Evolutionary conservation across 1,284 basidiomycete genomes (phyloP), one percentile per base, ranked within the genome.

Genomic region (Cutaneotrichosporon daszewskae): DNA sequence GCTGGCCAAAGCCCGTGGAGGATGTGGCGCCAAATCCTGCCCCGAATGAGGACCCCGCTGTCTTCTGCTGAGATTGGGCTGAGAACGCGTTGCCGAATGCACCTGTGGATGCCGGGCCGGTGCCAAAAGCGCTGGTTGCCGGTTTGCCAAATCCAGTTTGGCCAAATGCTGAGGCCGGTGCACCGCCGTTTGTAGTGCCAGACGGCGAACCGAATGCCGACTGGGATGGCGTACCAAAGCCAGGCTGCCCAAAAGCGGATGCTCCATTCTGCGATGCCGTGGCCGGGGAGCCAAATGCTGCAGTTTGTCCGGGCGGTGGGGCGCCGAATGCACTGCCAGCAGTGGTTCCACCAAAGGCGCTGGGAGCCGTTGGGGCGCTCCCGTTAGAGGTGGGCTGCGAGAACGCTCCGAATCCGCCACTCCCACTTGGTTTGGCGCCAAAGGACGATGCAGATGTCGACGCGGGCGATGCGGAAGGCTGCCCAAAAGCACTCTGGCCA

Each of bases 101-200:
- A 25, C 40, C 66, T 14, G 53, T 40, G 8, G 20, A 5, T 10
- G 33, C 11, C 7, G 33, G 11, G 27, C 29, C 54, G 36, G 42
- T 46, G 47, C 33, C 29, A 43, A 37, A 38, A 23, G 43, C 38
- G 40, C 48, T 24, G 48, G 12, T 14, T 43, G n/a, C 4, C 5
- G 27, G 16, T n/a, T n/a, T n/a, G n/a, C 66, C 69, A 37, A 70
- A 72, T 1, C 58, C 66, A 1, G 54, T 35, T 39, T 68, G 60
- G 8, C 68, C 66, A 37, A 68, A 69, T 3, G 66, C 71, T 7
- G 27, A 33, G 11, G 32, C n/a, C 9, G 14, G 5, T n/a, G 23
- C n/a, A n/a, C n/a, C n/a, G n/a, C n/a, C n/a, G n/a, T n/a, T n/a
- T n/a, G n/a, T n/a, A n/a, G n/a, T 39, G 3, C 48, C 32, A 19